phyloP scores from a whole-genome alignment of 1,284 basidiomycete species.

The Malassezia restricta region DNA sequence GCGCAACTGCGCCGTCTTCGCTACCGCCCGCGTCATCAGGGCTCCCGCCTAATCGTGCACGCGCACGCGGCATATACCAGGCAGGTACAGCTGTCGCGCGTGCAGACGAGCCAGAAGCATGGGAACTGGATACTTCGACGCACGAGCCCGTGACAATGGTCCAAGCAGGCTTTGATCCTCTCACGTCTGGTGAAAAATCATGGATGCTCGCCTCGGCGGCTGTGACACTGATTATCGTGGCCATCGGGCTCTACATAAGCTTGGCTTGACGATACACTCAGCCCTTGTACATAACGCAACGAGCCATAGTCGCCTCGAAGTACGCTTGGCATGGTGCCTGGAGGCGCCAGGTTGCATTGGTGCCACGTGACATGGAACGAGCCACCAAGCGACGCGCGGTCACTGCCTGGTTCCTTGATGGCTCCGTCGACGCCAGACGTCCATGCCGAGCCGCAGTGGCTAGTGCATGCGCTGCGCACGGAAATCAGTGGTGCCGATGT shows the following conservation, averaged over 20 bases:
- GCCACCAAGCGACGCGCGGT: background rate
- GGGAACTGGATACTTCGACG: background rate
- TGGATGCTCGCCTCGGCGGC: constrained; percentile 4
- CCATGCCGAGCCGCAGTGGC: constrained; percentile 2
- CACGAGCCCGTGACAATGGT: background rate
- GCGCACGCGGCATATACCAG: background rate
- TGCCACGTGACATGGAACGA: background rate
- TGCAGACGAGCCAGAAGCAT: constrained; percentile 3
- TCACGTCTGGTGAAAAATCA: constrained; percentile 4
- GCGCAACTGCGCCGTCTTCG: too few species aligned
- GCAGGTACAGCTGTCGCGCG: background rate
- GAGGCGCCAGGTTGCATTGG: background rate
- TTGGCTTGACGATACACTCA: background rate
- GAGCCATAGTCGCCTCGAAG: too few species aligned
- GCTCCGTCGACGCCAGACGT: background rate
- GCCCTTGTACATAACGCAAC: background rate
- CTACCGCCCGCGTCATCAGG: too few species aligned
- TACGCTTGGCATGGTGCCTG: too few species aligned
- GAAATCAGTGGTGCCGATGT: background rate
- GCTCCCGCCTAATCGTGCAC: background rate
- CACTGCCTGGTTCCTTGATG: background rate
- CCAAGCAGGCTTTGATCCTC: constrained; percentile 5
- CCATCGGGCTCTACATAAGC: constrained; percentile 1
- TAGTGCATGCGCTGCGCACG: background rate
- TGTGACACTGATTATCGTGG: background rate